These are phyloP conservation scores for Talaromyces sp. DNA, from an alignment of 2,329 filamentous ascomycete species.

Conservation along the genomic window DNA sequence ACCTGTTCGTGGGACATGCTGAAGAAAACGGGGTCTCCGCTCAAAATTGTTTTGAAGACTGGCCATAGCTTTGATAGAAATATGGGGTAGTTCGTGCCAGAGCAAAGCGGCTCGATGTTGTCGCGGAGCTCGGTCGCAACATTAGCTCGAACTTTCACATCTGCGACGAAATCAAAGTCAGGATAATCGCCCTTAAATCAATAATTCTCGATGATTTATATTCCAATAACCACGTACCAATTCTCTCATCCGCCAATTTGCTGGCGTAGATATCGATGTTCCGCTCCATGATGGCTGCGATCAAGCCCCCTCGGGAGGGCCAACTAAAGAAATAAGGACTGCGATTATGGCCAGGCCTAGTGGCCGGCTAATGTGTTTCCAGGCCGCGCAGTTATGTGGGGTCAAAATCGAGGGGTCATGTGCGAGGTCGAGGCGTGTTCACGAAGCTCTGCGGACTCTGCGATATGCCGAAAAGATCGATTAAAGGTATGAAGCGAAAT, in stretches of 20 bases:
- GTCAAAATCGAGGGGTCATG: slow-evolving; percentile 31
- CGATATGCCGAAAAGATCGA: slow-evolving; percentile 32
- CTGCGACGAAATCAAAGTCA: slow-evolving; percentile 49
- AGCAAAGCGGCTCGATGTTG: slow-evolving; percentile 81
- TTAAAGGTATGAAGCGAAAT: slow-evolving; percentile 23
- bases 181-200: neutral
- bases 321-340: slow-evolving; percentile 22
- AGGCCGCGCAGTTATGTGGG: slow-evolving; percentile 30
- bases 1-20: slow-evolving; percentile 90
- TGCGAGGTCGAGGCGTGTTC: slow-evolving; percentile 27
- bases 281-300: slow-evolving; percentile 46
- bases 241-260: slow-evolving; percentile 52
- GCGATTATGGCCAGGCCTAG: slow-evolving; percentile 40
- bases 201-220: neutral
- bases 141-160: slow-evolving; percentile 78
- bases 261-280: slow-evolving; percentile 54
- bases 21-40: slow-evolving; percentile 85
- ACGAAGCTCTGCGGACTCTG: slow-evolving; percentile 26
- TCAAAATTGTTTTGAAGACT: slow-evolving; percentile 81
- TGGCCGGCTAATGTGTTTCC: slow-evolving; percentile 37
- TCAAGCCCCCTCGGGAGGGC: slow-evolving; percentile 25
- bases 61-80: slow-evolving; percentile 90
- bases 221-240: slow-evolving; percentile 39
- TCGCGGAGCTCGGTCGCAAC: slow-evolving; percentile 87
- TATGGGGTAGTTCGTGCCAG: slow-evolving; percentile 72